Evolutionary conservation across 768 basidiomycete genomes (phyloP), one percentile per base, ranked within the genome.

Genomic region (Boletus fagicola): DNA sequence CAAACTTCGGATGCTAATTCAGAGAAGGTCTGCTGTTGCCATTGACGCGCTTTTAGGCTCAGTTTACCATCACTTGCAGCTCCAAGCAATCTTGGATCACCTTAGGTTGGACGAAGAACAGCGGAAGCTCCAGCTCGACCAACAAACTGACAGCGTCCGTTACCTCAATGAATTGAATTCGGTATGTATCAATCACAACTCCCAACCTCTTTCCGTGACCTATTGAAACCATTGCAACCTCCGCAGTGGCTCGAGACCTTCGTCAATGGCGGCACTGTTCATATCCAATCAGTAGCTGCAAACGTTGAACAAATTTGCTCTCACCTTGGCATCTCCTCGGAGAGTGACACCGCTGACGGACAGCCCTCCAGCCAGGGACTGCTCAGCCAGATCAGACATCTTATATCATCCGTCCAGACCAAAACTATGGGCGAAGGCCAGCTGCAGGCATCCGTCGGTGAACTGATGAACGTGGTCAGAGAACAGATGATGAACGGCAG

Each of bases 201-300:
- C 22, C 35, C n/a, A 11, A 20, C 39, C 1, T 30, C 1, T 30
- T 15, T 33, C 12, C n/a, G 22, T 1, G n/a, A 33, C 38, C 16
- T 20, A 35, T 30, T 47, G 4, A 63, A 45, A 56, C 12, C 16
- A 28, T 43, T 26, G 7, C 15, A 22, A 43, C 48, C 11, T 51
- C 20, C 22, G 58, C 56, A 89, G 84, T 94, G 92, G 92, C 79
- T 94, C 42, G 92, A 94, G 62, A 75, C 83, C 3, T 92, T 93
- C 68, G 89, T 92, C 39, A 84, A 83, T 40, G 84, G 85, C 44
- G 86, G 87, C n/a, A 86, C 85, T 0, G 80, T 81, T 15, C 88
- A 92, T 60, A 85, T 90, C 24, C 82, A 87, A 63, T 73, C 75
- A 36, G 76, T 92, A 15, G 80, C 84, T 11, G 75, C 76, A 18